Base-by-base conservation (phyloP, 805 yeast genomes). In the Metschnikowia hibisci region DNA sequence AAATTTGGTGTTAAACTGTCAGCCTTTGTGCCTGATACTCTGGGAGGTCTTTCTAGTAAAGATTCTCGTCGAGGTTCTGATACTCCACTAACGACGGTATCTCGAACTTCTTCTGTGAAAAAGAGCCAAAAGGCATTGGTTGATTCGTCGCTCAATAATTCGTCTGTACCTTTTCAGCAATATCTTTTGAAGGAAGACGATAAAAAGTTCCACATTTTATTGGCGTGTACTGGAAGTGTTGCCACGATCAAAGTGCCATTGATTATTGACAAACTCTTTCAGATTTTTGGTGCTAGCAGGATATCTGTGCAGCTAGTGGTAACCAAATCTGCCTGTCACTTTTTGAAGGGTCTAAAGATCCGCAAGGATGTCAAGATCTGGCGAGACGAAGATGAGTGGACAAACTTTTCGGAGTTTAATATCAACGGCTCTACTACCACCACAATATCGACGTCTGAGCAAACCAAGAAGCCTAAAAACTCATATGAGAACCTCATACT, bases 311-410 rank as follows among this genome's bases (percentile, higher is more conserved):
- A 90, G 63, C 69, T 90, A 40, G 87, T 90, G 18, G 85, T 86
- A 18, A 89, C 96, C 4, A 76, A 80, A 46, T 78, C 95, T 1
- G 96, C 97, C 0, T 88, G 84, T 48, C 90, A 86, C 49, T 70
- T 71, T 41, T 54, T 71, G 35, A 64, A 66, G 59, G 91, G 95
- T 46, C 62, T 84, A 40, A 63, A 80, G 54, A 64, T 78, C 58
- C 62, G 86, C 16, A 74, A 83, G 13, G 82, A 82, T 54, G 87
- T 89, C 18, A 82, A 82, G 47, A 79, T 90, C 13, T 91, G 98
- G 98, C 76, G 90, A 57, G 97, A 93, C 58, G 76, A 78, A 45
- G 99, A 93, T 61, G 98, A 91, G 65, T 91, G 99, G 99, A 75
- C 67, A 12, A 68, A 69, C 44, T 67, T 59, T 39, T 58, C 57